phyloP scores from a whole-genome alignment of 1,284 basidiomycete genomes.

The Exobasidium cylindrosporum region DNA sequence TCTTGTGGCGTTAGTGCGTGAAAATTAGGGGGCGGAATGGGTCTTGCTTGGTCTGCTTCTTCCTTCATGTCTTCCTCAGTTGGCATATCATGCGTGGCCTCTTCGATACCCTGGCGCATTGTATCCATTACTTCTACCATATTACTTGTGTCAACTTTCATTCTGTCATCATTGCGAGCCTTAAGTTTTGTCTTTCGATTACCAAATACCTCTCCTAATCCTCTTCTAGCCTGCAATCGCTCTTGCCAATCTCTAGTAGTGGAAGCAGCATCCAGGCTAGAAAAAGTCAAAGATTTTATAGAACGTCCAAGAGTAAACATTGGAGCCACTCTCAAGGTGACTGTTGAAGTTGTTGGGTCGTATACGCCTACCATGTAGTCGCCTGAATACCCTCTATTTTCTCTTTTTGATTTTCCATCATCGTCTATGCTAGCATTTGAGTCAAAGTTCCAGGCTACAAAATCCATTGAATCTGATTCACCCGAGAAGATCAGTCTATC shows the following conservation, averaged over 20 bases:
- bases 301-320: constrained; percentile 43
- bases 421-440: constrained; percentile 19
- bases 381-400: constrained; percentile 44
- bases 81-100: constrained; percentile 20
- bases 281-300: constrained; percentile 39
- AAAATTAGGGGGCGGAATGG: constrained; percentile 44
- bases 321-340: constrained; percentile 46
- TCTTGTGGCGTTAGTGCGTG: constrained; percentile 43
- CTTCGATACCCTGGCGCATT: constrained; percentile 30
- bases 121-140: constrained; percentile 35
- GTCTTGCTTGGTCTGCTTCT: constrained; percentile 32
- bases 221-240: constrained; percentile 37
- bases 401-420: constrained; percentile 31
- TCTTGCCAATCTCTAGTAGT: constrained; percentile 30
- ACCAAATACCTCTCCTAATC: constrained; percentile 51
- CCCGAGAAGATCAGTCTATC: constrained; percentile 42
- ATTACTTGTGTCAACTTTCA: constrained; percentile 52
- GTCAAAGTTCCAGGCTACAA: constrained; percentile 38
- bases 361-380: constrained; percentile 52
- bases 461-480: constrained; percentile 42
- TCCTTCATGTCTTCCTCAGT: constrained; percentile 29
- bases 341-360: constrained; percentile 37
- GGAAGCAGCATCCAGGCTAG: constrained; percentile 14
- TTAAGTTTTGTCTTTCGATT: constrained; percentile 52
- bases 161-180: constrained; percentile 47